phyloP scores from a whole-genome alignment of 345 rosid genomes.

The Sapria himalayana region DNA sequence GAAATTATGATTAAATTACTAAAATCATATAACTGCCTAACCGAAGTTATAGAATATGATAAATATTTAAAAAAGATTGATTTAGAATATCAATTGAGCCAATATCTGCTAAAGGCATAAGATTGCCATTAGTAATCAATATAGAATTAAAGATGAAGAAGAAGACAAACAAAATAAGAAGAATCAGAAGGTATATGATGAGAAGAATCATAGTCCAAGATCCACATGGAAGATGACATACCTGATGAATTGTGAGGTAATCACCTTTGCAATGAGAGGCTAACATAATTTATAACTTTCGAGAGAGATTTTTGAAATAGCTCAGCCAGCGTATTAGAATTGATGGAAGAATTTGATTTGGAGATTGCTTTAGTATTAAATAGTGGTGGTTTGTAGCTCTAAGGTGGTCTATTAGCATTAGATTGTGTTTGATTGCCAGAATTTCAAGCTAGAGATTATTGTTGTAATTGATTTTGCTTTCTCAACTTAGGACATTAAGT shows the following conservation, averaged over 20 bases:
- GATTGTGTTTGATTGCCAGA: background rate
- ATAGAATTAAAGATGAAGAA: background rate
- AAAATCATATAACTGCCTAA: background rate
- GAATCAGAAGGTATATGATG: background rate
- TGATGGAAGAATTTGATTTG: too few relatives aligned
- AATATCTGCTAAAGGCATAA: background rate
- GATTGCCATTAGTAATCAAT: background rate
- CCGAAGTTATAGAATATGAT: background rate
- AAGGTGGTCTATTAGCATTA: too few relatives aligned
- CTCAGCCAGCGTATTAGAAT: background rate
- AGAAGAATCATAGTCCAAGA: background rate
- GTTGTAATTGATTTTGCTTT: too few relatives aligned
- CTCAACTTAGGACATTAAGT: background rate
- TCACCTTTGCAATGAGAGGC: background rate
- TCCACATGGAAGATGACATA: background rate
- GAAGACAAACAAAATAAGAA: background rate
- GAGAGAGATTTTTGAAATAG: background rate
- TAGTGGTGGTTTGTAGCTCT: background rate
- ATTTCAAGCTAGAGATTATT: too few relatives aligned
- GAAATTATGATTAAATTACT: background rate
- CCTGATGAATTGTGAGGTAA: background rate
- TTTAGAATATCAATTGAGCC: background rate
- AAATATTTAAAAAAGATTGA: background rate
- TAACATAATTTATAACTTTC: background rate
- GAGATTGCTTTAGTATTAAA: background rate